Percentiles rank a stretch among this genome's conserved stretches.
These are phyloP conservation scores for Beta macrorhiza DNA, from an alignment of 179 eudicot genomes.

Conservation along the genomic window DNA sequence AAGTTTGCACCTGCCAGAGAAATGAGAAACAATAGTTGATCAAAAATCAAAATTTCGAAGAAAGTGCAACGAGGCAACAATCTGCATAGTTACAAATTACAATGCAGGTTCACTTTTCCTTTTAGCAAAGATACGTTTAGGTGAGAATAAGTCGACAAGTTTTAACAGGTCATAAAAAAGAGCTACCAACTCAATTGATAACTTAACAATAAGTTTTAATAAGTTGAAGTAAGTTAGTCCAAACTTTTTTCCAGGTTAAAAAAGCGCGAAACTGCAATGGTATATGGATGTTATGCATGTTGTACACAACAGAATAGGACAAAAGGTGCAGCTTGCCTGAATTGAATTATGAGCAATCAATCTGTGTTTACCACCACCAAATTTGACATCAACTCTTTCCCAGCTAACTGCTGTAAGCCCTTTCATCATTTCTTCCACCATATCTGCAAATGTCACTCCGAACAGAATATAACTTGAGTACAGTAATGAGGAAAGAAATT, in stretches of 20 bases:
- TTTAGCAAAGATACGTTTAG: no score
- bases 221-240: no score
- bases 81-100: no score
- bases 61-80: no score
- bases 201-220: no score
- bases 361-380: constrained; percentile 66
- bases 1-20: constrained; percentile 49
- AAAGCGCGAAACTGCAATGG: neutral
- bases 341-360: constrained; percentile 75
- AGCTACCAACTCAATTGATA: no score
- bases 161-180: no score
- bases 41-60: neutral
- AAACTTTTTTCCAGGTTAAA: no score
- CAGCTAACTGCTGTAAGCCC: constrained; percentile 61
- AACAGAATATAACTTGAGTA: neutral
- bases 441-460: constrained; percentile 24
- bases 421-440: constrained; percentile 63
- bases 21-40: neutral
- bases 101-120: no score
- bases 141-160: no score
- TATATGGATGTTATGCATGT: neutral
- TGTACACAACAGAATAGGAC: neutral
- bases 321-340: constrained; percentile 50
- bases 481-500: no score
- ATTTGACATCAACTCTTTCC: constrained; percentile 90